Base-by-base conservation (phyloP, 1,284 basidiomycete species). In the Exsudoporus floridanus region DNA sequence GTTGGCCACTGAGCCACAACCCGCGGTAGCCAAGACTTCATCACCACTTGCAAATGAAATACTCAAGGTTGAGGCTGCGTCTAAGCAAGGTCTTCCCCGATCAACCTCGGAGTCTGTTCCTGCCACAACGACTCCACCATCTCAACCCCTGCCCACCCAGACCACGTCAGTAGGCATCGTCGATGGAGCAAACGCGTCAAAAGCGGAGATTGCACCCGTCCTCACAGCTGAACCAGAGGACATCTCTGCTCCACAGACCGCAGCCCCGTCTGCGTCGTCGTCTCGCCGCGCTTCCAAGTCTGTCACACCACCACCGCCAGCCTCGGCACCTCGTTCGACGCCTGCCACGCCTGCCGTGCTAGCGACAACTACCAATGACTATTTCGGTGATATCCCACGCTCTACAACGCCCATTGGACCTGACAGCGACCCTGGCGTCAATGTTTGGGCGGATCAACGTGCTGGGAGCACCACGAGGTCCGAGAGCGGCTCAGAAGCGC, bases 1-100 rank as follows among this genome's bases (percentile, higher is more conserved):
- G 9, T 37, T 66, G 37, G 57, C 64, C 28, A 55, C 67, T 40
- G 66, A 69, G 38, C 57, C 65, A 9, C 55, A 53, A 38, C 52
- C 59, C 42, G 50, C 60, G 19, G 49, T 53, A 39, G 42, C 50
- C 46, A 70, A 71, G 38, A 58, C 27, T 12, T 53, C 55, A 40
- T 70, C 70, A 16, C 68, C 70, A 31, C 69, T 72, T 4, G 65
- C 46, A 46, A 65, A 57, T 49, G 60, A 63, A 52, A 46, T 67
- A 14, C 33, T 41, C 30, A 57, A 51, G 30, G 57, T 48, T 16
- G 60, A 57, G 21, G 36, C 54, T 39, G 45, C 48, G n/a, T 54
- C 66, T 21, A 49, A 51, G 10, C 49, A 50, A 31, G 48, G 44
- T 7, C 38, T 53, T 46, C 55, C 62, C 39, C 50, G 70, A 66